phyloP scores from a whole-genome alignment of 768 basidiomycete genomes.

The Leccinum incarnatum region DNA sequence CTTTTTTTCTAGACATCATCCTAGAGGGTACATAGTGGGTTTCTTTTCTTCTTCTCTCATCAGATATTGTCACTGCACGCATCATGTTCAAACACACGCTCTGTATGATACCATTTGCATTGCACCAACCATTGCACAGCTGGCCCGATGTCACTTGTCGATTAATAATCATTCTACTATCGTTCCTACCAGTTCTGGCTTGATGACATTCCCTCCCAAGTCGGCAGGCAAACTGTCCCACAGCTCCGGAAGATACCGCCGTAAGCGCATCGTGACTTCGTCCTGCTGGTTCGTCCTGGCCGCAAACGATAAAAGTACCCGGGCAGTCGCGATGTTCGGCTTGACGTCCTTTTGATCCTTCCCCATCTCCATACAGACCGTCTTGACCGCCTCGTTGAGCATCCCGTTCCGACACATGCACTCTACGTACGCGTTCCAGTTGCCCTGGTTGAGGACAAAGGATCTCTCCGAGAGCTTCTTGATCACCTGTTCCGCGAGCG shows the following conservation, averaged over 20 bases:
- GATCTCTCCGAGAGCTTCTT: too few relatives aligned
- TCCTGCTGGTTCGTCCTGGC: constrained; percentile 39
- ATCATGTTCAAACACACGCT: constrained; percentile 68
- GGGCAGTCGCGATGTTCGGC: constrained; percentile 36
- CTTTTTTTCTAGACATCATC: constrained; percentile 22
- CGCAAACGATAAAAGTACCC: constrained; percentile 57
- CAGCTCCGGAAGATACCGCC: constrained; percentile 38
- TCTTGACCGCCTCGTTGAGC: constrained; percentile 63
- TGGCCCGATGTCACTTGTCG: constrained; percentile 16
- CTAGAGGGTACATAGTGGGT: constrained; percentile 34
- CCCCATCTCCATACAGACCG: constrained; percentile 59
- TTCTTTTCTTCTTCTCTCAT: constrained; percentile 44
- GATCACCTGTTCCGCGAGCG: too few relatives aligned
- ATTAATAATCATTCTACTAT: constrained; percentile 11
- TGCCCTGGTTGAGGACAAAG: too few relatives aligned
- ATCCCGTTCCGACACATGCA: constrained; percentile 73
- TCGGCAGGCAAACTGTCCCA: constrained; percentile 30
- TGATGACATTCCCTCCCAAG: constrained; percentile 20
- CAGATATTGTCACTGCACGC: constrained; percentile 40
- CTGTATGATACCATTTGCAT: constrained; percentile 31
- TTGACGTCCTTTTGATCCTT: too few relatives aligned
- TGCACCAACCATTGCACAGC: constrained; percentile 17
- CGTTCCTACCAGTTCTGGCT: constrained; percentile 12
- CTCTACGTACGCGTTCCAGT: constrained; percentile 71
- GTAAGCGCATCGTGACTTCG: constrained; percentile 46